Conservation (phyloP, 2,329 filamentous ascomycete genomes). For the Arthrobotrys sinensis region DNA sequence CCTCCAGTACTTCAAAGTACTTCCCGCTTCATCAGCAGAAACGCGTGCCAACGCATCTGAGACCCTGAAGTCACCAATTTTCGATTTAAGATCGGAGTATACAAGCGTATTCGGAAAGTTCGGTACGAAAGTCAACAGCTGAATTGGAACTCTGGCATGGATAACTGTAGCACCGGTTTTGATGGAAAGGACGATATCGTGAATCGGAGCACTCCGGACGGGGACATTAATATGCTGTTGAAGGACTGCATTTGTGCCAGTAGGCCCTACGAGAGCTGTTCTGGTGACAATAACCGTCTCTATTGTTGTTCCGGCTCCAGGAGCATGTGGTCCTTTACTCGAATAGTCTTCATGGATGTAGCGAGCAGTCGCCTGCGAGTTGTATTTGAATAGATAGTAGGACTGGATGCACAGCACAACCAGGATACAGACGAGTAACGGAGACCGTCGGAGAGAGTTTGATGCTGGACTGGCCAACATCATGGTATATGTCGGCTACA, state of each 20-base stretch:
- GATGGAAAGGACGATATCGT: constrained; percentile 57
- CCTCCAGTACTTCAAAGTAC: constrained; percentile 46
- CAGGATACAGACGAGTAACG: constrained; percentile 52
- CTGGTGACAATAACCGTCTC: constrained; percentile 49
- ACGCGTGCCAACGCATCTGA: constrained; percentile 53
- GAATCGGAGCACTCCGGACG: constrained; percentile 34
- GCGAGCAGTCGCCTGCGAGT: constrained; percentile 30
- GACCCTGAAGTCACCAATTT: constrained; percentile 45
- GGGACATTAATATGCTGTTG: constrained; percentile 22
- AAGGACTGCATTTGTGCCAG: constrained; percentile 41
- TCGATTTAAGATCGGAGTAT: constrained; percentile 57
- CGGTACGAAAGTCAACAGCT: constrained; percentile 49
- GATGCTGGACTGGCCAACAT: constrained; percentile 54
- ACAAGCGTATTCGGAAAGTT: constrained; percentile 51
- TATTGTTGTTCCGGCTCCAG: constrained; percentile 5
- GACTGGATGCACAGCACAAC: constrained; percentile 51
- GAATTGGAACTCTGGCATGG: constrained; percentile 51
- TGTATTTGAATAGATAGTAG: constrained; percentile 57
- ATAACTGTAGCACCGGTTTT: constrained; percentile 59
- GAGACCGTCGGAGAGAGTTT: constrained; percentile 50
- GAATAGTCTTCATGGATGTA: background rate
- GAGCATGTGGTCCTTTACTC: background rate
- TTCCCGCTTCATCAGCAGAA: constrained; percentile 45
- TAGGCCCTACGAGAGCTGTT: constrained; percentile 39
- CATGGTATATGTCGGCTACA: constrained; percentile 4